Base-by-base conservation (phyloP, 805 yeast species). In the Ogataea neopini region DNA sequence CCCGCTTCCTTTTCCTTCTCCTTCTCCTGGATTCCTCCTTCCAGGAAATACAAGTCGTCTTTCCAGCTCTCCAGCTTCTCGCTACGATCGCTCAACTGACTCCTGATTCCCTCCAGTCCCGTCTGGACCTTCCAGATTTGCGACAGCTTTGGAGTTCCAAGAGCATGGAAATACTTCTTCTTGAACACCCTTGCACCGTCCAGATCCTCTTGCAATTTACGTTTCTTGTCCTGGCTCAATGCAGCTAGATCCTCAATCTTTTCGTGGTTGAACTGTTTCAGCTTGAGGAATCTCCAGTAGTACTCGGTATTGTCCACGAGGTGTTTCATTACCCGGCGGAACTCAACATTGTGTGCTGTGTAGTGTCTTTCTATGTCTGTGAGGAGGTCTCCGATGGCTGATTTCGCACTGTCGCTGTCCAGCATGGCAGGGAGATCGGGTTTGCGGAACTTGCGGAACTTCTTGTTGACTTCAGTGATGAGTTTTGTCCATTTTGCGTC, bases 101-200 rank as follows among this genome's bases (percentile, higher is more conserved):
- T 11, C 40, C 54, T 54, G 28, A 60, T 38, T 29, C 49, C 42
- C 1, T 44, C 49, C 18, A 59, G 39, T 6, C 63, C 66, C 0
- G 67, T 61, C 32, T 54, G 34, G 3, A 53, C 49, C 13, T 40
- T 55, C 69, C 71, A 67, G 1, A 58, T 39, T 30, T 57, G 56
- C 5, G 68, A 51, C 30, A 67, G 42, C 33, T 52, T 57, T 0
- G 69, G 60, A 1, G 66, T 61, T 4, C 70, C 71, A 54, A 62
- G 25, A 35, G 46, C 48, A 37, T 59, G 53, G 23, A 53, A 54
- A 42, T 62, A 62, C 1, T 55, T 54, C 42, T 51, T 54, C 43
- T 58, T 62, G 17, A 38, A 18, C 6, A 26, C 48, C 3, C 32
- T 28, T 9, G 40, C 39, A 1, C 20, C 11, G 4, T 50, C 50